A percentile compares a stretch with the other conserved stretches of the same genome.
These are phyloP conservation scores for Trypanosoma avium DNA, from an alignment of 208 protist genomes.

Conservation along the genomic window DNA sequence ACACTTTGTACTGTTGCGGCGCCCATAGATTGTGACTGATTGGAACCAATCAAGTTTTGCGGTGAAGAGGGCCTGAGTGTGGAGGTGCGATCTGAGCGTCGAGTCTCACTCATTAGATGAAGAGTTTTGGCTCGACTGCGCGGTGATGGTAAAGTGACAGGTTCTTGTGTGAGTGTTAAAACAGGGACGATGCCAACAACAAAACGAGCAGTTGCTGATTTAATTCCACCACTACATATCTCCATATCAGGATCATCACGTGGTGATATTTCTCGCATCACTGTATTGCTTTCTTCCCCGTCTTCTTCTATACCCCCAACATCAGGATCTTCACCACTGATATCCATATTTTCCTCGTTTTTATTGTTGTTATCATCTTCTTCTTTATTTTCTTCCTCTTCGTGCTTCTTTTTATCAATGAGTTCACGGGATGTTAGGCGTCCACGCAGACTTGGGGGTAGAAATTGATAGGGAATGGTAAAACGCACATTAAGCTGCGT, in stretches of 20 bases:
- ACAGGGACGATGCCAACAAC: slow-evolving; percentile 20
- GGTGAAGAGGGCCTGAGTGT: neutral
- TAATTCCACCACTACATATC: neutral
- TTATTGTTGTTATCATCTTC: neutral
- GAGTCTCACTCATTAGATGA: neutral
- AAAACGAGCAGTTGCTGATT: neutral
- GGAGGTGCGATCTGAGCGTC: neutral
- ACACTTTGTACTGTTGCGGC: neutral
- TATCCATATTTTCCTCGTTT: neutral
- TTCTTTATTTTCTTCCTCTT: neutral
- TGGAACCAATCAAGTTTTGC: neutral
- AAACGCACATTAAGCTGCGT: slow-evolving; percentile 15
- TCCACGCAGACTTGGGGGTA: slow-evolving; percentile 1
- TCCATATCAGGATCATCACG: neutral
- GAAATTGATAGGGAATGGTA: slow-evolving; percentile 8
- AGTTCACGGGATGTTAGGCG: neutral
- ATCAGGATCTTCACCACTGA: neutral
- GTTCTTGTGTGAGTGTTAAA: slow-evolving; percentile 1
- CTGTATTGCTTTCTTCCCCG: neutral
- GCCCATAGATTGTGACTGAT: neutral
- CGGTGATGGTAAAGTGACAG: neutral
- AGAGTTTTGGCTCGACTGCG: neutral
- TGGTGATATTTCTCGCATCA: neutral
- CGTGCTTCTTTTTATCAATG: neutral
- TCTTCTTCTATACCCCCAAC: neutral